Evolutionary conservation across 148 eudicot species (phyloP), one percentile per base, ranked within the genome.

Genomic region (Heliosperma pusillum): DNA sequence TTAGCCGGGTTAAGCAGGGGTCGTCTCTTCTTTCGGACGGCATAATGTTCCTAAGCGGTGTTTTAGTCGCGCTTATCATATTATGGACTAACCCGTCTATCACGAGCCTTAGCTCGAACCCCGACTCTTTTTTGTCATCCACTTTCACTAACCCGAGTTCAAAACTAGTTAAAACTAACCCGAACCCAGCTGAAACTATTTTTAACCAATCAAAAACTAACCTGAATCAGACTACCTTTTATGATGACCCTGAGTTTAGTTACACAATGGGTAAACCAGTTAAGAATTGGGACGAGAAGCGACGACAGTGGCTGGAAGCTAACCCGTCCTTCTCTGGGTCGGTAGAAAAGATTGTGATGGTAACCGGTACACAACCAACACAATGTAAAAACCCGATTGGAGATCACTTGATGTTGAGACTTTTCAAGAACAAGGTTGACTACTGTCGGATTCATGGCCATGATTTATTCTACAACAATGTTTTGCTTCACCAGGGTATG

Each of bases 351-450:
- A 53, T 70, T 50, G 59, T 70, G 22, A 70, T 70, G 73, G 73
- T 70, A 7, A 70, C 73, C 3, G 73, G 73, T 21, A 25, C 73
- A 25, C 36, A 25, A 26, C 73, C 73, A 2, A 26, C n/a, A 24
- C 73, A 58, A 7, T 70, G 73, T 20, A 15, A 50, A 4, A 52
- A 16, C 76, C 90, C 90, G 11, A 80, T 81, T 52, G 98, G 96
- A 0, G 98, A 93, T 26, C 86, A 90, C 63, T 24, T 90, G 10
- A 80, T 86, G 21, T 77, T 93, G 26, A 76, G 88, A 73, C 75
- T 89, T 10, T 90, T 93, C 69, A 93, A 93, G 79, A 93, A 93
- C 75, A 93, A 93, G 77, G 93, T 93, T 16, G 97, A 93, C 25
- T 93, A 93, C 74, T 85, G 93, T 47, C 81, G 97, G 25, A 85